Evolutionary conservation across 164 flowering plant species (phyloP), one percentile per base, ranked within the genome.

Genomic region (Warburgia ugandensis): DNA sequence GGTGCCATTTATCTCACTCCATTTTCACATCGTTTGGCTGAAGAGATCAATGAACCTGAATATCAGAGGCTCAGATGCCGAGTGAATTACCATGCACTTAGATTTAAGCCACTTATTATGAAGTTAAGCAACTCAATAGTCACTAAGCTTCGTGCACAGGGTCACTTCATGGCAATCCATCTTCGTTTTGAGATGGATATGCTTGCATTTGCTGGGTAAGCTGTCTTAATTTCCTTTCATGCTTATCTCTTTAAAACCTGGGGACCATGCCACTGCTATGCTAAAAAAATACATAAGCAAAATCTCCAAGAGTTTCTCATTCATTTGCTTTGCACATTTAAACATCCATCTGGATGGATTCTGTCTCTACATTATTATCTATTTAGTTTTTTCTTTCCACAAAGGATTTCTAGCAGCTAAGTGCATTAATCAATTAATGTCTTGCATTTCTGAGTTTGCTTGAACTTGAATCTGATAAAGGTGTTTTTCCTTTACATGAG

Each of bases 151-250:
- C 91, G 97, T 10, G 52, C 84, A 38, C 83, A 88, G 64, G 97
- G 99, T 36, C 95, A 76, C 71, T 92, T 86, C 77, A 92, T 92
- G 99, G 73, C 97, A 37, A 92, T 92, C 67, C 99, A 92, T 68
- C 95, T 88, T 68, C 99, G 97, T 29, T 92, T 92, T 52, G 99
- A 92, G 74, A 88, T 86, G 99, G 99, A 92, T 64, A 92, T 92
- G 99, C 82, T 92, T 54, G 80, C 99, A 65, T 92, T 92, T 78
- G 99, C 99, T 55, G 97, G 99, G 99, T 92, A 78, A 40, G 80
- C 59, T 52, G 16, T 59, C 39, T 6, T 16, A 8, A 7, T 14
- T 8, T 37, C 17, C 17, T 1, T 14, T 14, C 1, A 1, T 37
- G 14, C 1, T 10, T 37, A 14, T 37, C 16, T 11, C 13, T 20